Percentiles rank a stretch among this genome's conserved stretches.
phyloP scores from a whole-genome alignment of 768 basidiomycete genomes.

The Lepiota brunneoincarnata region DNA sequence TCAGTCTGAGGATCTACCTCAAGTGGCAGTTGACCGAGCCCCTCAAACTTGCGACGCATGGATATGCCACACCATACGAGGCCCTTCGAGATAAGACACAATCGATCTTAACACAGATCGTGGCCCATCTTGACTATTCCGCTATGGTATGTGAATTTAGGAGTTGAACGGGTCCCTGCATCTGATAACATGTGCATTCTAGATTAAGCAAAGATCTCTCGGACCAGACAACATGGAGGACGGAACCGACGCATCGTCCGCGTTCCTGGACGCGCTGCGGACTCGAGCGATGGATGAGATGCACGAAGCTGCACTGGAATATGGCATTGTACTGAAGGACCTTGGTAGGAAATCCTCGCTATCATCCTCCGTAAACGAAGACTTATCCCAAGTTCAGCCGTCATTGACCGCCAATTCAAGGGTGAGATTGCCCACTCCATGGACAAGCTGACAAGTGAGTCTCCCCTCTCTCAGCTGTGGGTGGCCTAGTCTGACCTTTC shows the following conservation, averaged over 20 bases:
- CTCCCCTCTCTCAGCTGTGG: not conserved
- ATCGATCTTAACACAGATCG: conserved; percentile 83
- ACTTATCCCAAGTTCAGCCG: conserved; percentile 42
- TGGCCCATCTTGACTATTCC: conserved; percentile 64
- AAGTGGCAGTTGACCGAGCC: conserved; percentile 65
- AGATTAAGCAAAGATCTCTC: conserved; percentile 79
- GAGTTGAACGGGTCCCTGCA: not conserved
- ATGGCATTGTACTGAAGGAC: conserved; percentile 81
- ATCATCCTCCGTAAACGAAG: not conserved
- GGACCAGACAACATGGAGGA: conserved; percentile 77
- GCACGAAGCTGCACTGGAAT: conserved; percentile 77
- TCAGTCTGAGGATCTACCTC: conserved; percentile 78
- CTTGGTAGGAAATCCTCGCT: conserved; percentile 44
- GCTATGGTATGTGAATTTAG: conserved; percentile 33
- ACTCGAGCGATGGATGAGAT: conserved; percentile 88
- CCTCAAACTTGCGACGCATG: conserved; percentile 73
- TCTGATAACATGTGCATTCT: not conserved
- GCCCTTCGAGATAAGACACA: conserved; percentile 81
- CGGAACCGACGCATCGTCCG: conserved; percentile 62
- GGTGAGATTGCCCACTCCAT: conserved; percentile 83
- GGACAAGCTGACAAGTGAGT: conserved; percentile 69
- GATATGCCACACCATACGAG: conserved; percentile 82
- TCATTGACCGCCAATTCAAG: conserved; percentile 87
- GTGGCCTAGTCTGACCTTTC: conserved; percentile 9
- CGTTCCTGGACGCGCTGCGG: conserved; percentile 79